Evolutionary conservation across 208 protist species (phyloP).

Genomic region (Novymonas esmeraldas): DNA sequence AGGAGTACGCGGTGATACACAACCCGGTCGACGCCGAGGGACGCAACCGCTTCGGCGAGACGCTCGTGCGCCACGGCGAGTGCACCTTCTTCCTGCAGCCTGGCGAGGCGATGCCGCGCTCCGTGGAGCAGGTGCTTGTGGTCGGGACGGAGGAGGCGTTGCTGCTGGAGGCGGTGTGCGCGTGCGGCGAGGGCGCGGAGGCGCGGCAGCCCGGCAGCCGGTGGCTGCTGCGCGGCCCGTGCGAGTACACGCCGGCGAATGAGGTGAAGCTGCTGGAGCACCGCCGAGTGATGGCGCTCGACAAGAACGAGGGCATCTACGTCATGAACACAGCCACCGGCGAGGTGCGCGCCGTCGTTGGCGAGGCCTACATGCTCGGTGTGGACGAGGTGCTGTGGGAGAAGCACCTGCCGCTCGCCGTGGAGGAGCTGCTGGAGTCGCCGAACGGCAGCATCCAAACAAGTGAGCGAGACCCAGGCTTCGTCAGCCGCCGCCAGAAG

Average conservation of each 20-base stretch:
- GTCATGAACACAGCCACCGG: conserved; percentile 93
- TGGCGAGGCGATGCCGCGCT: conserved; percentile 88
- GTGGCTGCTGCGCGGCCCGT: conserved; percentile 96
- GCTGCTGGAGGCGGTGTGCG: conserved; percentile 89
- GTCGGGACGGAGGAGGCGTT: conserved; percentile 95
- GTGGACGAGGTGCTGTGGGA: conserved; percentile 95
- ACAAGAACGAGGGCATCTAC: conserved; percentile 98
- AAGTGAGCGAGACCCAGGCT: conserved; percentile 29
- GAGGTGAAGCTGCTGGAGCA: conserved; percentile 92
- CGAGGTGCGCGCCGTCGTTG: conserved; percentile 87
- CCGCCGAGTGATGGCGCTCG: conserved; percentile 91
- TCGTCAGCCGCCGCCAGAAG: conserved; percentile 45
- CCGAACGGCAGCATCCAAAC: conserved; percentile 48
- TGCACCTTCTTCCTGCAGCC: conserved; percentile 95
- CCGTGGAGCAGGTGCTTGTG: conserved; percentile 86
- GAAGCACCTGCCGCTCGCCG: conserved; percentile 88
- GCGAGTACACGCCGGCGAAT: conserved; percentile 91
- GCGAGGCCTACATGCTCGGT: conserved; percentile 93
- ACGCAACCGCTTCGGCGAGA: conserved; percentile 79
- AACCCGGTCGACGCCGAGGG: conserved; percentile 85
- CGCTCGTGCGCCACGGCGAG: conserved; percentile 86
- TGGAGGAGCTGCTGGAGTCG: conserved; percentile 91
- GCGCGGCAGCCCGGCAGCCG: conserved; percentile 83
- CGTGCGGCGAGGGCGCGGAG: conserved; percentile 58
- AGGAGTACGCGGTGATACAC: conserved; percentile 94